Base-by-base conservation (phyloP, 768 basidiomycete species). In the Coprinellus micaceus region DNA sequence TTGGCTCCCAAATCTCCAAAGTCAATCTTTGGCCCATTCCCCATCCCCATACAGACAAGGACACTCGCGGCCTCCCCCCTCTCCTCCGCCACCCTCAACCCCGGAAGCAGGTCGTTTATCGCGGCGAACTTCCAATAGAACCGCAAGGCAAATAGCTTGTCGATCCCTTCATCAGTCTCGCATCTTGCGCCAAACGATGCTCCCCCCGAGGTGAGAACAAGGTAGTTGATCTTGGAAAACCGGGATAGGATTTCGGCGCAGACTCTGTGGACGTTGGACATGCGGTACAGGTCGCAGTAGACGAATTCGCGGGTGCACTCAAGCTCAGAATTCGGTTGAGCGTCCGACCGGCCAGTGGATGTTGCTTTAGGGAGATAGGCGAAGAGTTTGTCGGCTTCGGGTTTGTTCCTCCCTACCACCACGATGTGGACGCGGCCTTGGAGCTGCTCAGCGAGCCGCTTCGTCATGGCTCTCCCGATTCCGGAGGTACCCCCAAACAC, bases 121-220 rank as follows among this genome's bases (percentile, higher is more conserved):
- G 77, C 67, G 43, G 71, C 71, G 64, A 69, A 77, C 13, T 75
- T 63, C 33, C 69, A 63, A 59, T 78, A 78, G 58, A 76, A 77
- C 21, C 72, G 66, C 54, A 74, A 57, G 2, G 72, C 75, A 17
- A 77, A 59, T 58, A 72, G 70, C 52, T 60, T 58, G 60, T 78
- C 77, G 36, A 77, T 69, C 1, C 77, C 77, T 61, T 79, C 77
- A 46, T 67, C 66, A 11, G 75, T 75, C 52, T 77, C 74, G 40
- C 67, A 58, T 26, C 76, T 33, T 28, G 4, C n/a, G 26, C 47
- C 47, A 26, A 49, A 49, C 4, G 17, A 12, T 56, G 79, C 54
- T 37, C 76, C 64, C 13, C 47, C 47, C 17, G 47, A 49, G 3
- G 47, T n/a, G 13, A 49, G 56, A 5, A 77, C 67, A 37, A 79